phyloP scores from a whole-genome alignment of 176 grass and related monocot species.

The Cenchrus purpureus region DNA sequence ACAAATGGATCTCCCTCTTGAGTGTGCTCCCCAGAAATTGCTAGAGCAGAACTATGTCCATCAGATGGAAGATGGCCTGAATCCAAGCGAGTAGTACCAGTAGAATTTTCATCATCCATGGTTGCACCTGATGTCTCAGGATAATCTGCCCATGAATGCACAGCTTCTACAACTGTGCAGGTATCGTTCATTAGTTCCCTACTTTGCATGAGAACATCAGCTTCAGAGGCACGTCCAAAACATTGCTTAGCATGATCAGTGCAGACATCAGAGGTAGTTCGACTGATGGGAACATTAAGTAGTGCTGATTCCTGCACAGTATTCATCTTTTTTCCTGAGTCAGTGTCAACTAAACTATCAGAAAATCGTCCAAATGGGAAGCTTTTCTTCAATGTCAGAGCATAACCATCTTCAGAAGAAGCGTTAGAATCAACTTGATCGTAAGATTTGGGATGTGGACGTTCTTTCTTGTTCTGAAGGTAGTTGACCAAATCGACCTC shows the following conservation, averaged over 20 bases:
- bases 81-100: slow-evolving; percentile 68
- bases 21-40: slow-evolving; percentile 38
- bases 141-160: slow-evolving; percentile 60
- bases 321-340: slow-evolving; percentile 48
- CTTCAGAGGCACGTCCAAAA: slow-evolving; percentile 30
- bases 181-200: slow-evolving; percentile 45
- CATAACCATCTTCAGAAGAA: slow-evolving; percentile 80
- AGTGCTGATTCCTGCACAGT: slow-evolving; percentile 47
- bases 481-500: slow-evolving; percentile 94
- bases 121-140: slow-evolving; percentile 66
- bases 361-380: slow-evolving; percentile 68
- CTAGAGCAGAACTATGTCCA: slow-evolving; percentile 37
- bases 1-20: slow-evolving; percentile 50
- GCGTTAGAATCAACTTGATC: slow-evolving; percentile 77
- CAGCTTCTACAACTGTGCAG: slow-evolving; percentile 50
- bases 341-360: slow-evolving; percentile 59
- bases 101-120: slow-evolving; percentile 65
- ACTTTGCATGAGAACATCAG: slow-evolving; percentile 37
- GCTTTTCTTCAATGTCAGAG: slow-evolving; percentile 53
- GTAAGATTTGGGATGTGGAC: slow-evolving; percentile 72
- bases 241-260: slow-evolving; percentile 44
- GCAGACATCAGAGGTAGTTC: slow-evolving; percentile 34
- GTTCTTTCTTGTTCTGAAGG: slow-evolving; percentile 94
- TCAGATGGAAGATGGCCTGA: slow-evolving; percentile 51
- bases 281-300: slow-evolving; percentile 32